A percentile compares a stretch with the other conserved stretches of the same genome.
These are phyloP conservation scores for Strobilomyces echinocephalus DNA, from an alignment of 768 basidiomycete genomes.

Conservation along the genomic window DNA sequence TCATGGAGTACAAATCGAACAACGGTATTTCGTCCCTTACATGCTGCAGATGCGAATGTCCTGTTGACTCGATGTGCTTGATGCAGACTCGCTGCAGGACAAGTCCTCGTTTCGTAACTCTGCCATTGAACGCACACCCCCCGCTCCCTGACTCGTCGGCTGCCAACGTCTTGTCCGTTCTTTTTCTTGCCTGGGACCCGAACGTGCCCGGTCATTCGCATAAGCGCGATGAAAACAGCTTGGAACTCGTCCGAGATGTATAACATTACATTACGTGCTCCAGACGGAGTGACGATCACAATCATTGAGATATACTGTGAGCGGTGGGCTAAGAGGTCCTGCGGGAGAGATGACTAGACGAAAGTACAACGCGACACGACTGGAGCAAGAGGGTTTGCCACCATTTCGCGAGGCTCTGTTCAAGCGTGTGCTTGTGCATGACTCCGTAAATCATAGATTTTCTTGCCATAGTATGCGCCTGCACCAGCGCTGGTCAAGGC, in stretches of 20 bases:
- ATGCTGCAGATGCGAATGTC: neutral
- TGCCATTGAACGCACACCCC: constrained; percentile 44
- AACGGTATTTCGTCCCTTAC: constrained; percentile 47
- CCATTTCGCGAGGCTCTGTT: too few relatives aligned
- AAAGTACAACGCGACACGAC: constrained; percentile 10
- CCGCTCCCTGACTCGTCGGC: constrained; percentile 12
- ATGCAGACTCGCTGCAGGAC: constrained; percentile 81
- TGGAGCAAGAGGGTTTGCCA: neutral
- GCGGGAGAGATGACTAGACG: neutral
- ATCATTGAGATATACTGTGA: constrained; percentile 1
- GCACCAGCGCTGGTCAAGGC: constrained; percentile 57
- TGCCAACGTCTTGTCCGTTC: neutral
- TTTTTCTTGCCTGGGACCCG: constrained; percentile 1
- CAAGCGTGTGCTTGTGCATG: constrained; percentile 5
- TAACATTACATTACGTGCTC: neutral
- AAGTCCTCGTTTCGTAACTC: constrained; percentile 79
- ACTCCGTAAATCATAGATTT: constrained; percentile 37
- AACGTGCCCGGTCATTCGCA: neutral
- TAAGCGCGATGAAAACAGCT: constrained; percentile 1
- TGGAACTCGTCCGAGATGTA: constrained; percentile 11
- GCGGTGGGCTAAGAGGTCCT: neutral
- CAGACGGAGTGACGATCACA: neutral
- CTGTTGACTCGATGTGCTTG: neutral
- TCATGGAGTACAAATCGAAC: constrained; percentile 95
- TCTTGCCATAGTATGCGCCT: constrained; percentile 66